Evolutionary conservation across 164 flowering plant genomes (phyloP), one percentile per base, ranked within the genome.

Genomic region (Stephania japonica): DNA sequence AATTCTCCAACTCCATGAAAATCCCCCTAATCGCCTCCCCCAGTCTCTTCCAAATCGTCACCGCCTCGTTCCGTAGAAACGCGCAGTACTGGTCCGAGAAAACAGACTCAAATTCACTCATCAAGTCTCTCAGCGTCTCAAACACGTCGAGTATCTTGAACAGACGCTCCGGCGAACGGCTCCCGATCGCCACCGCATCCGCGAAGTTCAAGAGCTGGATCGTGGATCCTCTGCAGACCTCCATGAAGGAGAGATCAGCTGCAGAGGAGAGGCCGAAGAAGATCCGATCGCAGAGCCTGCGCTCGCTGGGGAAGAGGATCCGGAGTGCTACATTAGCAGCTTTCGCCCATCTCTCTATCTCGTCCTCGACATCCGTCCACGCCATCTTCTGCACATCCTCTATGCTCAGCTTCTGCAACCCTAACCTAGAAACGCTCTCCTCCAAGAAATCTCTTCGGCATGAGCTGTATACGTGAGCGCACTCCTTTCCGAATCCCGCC

Each of bases 1-100:
- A 72, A 79, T 89, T 87, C 86, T 96, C 98, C 70, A 96, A 76
- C 41, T 96, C 99, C 93, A 92, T 89, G 67, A 96, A 92, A 24
- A 91, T 90, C n/a, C 92, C 97, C 59, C 91, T 87, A 24, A 91
- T 85, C 0, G 93, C 80, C 49, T 90, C 98, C 0, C 97, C 97
- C 7, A 93, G 72, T 25, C 97, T 84, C 71, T 88, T 93, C 91
- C 88, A 88, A 18, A 92, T 86, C 0, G 87, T 80, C 0, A 71
- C 62, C 0, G 97, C 95, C 74, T 96, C 98, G 19, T 88, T 86
- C 49, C 94, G 80, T 14, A 96, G 80, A 9, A 79, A 42, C 38
- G 81, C 47, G 73, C 92, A 85, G 76, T 85, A 89, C 75, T 82
- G 88, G 79, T 93, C 97, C 0, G 92, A 80, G 70, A 93, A 96